A percentile compares a stretch with the other conserved stretches of the same genome.
Conservation (phyloP, 768 basidiomycete species). For the Vararia minispora region DNA sequence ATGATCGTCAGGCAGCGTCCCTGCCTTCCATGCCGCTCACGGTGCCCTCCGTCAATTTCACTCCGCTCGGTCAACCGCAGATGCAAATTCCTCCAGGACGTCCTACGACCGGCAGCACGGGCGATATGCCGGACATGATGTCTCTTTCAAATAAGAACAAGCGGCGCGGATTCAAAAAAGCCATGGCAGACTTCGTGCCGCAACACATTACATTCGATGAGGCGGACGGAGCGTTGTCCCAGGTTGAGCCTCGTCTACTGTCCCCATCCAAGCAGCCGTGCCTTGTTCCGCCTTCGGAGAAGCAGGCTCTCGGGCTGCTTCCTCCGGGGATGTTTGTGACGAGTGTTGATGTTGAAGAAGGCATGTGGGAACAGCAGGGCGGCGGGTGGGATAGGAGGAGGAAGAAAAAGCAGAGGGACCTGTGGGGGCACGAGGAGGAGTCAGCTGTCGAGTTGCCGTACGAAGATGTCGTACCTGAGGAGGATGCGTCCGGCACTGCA, state of each 20-base stretch:
- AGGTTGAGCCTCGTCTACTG: conserved; percentile 1
- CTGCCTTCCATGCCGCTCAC: conserved; percentile 16
- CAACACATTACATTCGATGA: conserved; percentile 45
- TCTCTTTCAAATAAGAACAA: conserved; percentile 68
- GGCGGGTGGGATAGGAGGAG: conserved; percentile 17
- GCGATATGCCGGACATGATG: conserved; percentile 28
- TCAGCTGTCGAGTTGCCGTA: conserved; percentile 25
- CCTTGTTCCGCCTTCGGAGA: conserved; percentile 56
- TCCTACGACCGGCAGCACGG: background rate
- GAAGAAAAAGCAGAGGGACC: conserved; percentile 24
- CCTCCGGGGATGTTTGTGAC: conserved; percentile 62
- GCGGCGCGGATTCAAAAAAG: conserved; percentile 50
- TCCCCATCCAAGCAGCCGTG: conserved; percentile 18
- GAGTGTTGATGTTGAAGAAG: conserved; percentile 57
- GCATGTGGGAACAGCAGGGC: conserved; percentile 21
- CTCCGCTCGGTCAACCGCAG: conserved; percentile 29
- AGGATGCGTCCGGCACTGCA: background rate
- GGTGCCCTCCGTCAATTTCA: conserved; percentile 30
- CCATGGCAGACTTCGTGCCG: conserved; percentile 30
- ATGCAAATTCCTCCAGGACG: background rate
- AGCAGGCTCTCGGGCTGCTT: conserved; percentile 33
- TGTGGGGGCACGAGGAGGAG: conserved; percentile 7
- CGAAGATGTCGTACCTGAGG: conserved; percentile 16
- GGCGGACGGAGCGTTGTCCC: conserved; percentile 3
- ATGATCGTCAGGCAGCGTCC: conserved; percentile 17